Conservation (phyloP, 306 rosid genomes). For the Casuarina cunninghamiana region DNA sequence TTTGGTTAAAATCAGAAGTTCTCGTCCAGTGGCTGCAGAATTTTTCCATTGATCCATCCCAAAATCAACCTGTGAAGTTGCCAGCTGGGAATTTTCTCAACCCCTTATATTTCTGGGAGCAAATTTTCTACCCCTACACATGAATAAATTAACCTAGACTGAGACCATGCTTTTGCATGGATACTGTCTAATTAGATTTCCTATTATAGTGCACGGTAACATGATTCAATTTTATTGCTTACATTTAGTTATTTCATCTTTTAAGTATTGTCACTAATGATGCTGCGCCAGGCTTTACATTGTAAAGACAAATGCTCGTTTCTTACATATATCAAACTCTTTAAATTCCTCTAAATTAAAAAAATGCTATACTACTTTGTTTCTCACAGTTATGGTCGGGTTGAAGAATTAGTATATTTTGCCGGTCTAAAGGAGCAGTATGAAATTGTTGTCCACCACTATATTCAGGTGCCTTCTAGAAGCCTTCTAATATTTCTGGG, state of each 20-base stretch:
- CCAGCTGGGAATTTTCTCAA: background rate
- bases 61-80: background rate
- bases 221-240: background rate
- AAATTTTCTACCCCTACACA: background rate
- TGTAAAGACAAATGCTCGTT: background rate
- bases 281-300: background rate
- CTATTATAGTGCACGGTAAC: background rate
- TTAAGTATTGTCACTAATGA: background rate
- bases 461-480: conserved; percentile 74
- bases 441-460: conserved; percentile 90
- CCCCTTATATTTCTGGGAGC: background rate
- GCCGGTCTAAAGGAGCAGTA: conserved; percentile 91
- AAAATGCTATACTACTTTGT: conserved; percentile 10
- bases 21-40: background rate
- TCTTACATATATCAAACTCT: conserved; percentile 1
- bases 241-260: background rate
- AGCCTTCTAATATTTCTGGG: conserved; percentile 8
- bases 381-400: conserved; percentile 85
- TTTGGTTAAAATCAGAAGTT: background rate
- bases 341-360: conserved; percentile 25
- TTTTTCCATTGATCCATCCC: background rate
- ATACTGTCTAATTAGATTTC: background rate
- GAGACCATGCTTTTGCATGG: background rate
- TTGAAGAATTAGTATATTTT: conserved; percentile 91
- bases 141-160: background rate